Conservation (phyloP, 1,284 basidiomycete genomes). For the Cystobasidium sp. region DNA sequence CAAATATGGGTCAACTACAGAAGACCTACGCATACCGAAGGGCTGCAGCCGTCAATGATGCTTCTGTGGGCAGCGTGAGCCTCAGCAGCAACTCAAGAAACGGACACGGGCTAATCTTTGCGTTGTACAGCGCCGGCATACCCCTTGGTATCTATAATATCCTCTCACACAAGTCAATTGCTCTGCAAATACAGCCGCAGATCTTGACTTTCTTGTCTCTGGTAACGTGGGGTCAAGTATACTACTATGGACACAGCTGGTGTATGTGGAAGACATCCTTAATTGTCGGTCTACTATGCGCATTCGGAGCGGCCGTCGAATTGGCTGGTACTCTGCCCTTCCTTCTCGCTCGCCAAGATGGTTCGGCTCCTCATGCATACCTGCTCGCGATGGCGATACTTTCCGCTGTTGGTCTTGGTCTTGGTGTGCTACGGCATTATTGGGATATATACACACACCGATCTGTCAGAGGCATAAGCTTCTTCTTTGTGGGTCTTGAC, state of each 20-base stretch:
- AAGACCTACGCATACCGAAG: constrained; percentile 30
- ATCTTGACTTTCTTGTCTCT: constrained; percentile 48
- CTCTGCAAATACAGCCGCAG: constrained; percentile 49
- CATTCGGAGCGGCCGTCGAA: constrained; percentile 22
- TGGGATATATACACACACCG: constrained; percentile 47
- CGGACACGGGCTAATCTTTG: background rate
- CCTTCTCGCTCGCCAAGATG: constrained; percentile 11
- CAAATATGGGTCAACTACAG: constrained; percentile 47
- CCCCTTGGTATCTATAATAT: constrained; percentile 48
- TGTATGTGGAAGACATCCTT: constrained; percentile 11
- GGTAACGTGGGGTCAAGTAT: constrained; percentile 49
- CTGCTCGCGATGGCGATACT: constrained; percentile 45
- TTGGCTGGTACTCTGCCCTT: constrained; percentile 28
- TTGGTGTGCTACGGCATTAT: constrained; percentile 50
- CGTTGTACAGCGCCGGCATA: background rate
- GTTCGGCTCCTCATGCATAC: constrained; percentile 17
- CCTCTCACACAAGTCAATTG: constrained; percentile 44
- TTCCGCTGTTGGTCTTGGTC: constrained; percentile 44
- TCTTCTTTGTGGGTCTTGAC: constrained; percentile 49
- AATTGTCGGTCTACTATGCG: background rate
- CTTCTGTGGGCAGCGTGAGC: constrained; percentile 48
- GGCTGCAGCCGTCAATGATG: constrained; percentile 50
- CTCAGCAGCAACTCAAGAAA: background rate
- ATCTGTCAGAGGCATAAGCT: constrained; percentile 48
- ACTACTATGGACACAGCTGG: constrained; percentile 46